phyloP scores from a whole-genome alignment of 2,329 filamentous ascomycete species.

The Endothia cerciana region DNA sequence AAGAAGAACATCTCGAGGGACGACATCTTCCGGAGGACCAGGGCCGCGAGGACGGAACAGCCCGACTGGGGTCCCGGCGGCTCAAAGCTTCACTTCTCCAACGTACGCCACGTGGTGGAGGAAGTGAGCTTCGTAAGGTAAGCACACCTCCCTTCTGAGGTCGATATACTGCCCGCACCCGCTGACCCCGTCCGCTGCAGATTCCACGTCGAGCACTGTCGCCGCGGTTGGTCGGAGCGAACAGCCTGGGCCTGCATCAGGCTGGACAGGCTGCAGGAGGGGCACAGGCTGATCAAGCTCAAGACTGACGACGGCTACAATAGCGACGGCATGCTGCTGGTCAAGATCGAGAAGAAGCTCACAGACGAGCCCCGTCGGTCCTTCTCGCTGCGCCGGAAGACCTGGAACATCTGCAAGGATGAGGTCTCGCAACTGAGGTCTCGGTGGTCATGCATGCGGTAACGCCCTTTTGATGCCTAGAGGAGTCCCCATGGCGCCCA shows the following conservation, averaged over 20 bases:
- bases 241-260: constrained; percentile 63
- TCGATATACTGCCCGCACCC: neutral
- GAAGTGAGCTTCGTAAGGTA: constrained; percentile 75
- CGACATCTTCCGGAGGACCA: constrained; percentile 47
- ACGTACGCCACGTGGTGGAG: constrained; percentile 63
- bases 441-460: constrained; percentile 20
- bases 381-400: constrained; percentile 21
- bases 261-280: constrained; percentile 58
- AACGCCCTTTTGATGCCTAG: neutral
- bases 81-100: constrained; percentile 59
- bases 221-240: constrained; percentile 42
- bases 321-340: constrained; percentile 53
- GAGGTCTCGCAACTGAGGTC: constrained; percentile 22
- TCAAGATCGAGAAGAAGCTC: constrained; percentile 55
- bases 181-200: constrained; percentile 39
- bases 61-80: constrained; percentile 63
- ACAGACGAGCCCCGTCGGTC: constrained; percentile 11
- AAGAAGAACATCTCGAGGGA: constrained; percentile 37
- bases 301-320: constrained; percentile 48
- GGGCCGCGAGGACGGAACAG: constrained; percentile 58
- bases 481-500: too few relatives aligned
- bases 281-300: constrained; percentile 58
- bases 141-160: constrained; percentile 4
- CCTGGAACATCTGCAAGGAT: constrained; percentile 25
- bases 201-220: constrained; percentile 57